Evolutionary conservation across 2,329 filamentous ascomycete species (phyloP), one percentile per base, ranked within the genome.

Genomic region (Botrytis aclada): DNA sequence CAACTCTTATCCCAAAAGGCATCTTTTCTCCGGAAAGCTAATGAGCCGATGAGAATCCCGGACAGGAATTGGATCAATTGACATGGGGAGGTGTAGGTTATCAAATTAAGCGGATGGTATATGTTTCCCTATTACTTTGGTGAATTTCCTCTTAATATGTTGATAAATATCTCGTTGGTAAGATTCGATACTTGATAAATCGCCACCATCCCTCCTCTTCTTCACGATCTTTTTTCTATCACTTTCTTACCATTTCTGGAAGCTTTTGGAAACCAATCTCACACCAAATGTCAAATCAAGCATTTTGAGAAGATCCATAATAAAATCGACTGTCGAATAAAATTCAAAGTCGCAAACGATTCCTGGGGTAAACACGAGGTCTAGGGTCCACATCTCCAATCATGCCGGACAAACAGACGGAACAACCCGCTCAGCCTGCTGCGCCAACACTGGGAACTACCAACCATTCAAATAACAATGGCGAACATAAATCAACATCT

Each of bases 381-480:
- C 18, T 6, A 56, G 32, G 69, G 37, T 58, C 43, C 43, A 71
- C 60, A 41, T 45, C 60, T 12, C 61, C 75, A 77, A 76, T 75
- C 75, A 77, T 75, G 72, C 43, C 70, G 51, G 56, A 65, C 32
- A 72, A 67, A 39, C 47, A 72, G 34, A 70, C 74, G 37, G 71
- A 64, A 41, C 70, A 69, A 64, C 37, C 66, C 70, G 70, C 72
- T 72, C 69, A 69, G 16, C 29, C 70, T 47, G 20, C n/a, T 41
- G 37, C 60, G 51, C 34, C 63, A 72, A 51, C 63, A 20, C 22
- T 47, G 25, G 54, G n/a, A 69, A 34, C 51, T 37, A 72, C 29
- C 29, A 45, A 61, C 16, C 65, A 67, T 56, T 41, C 10, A 8
- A 37, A 61, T 37, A 45, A 70, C 12, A 37, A 72, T 34, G 62